phyloP scores from a whole-genome alignment of 768 basidiomycete genomes.

The Boletus edulis region DNA sequence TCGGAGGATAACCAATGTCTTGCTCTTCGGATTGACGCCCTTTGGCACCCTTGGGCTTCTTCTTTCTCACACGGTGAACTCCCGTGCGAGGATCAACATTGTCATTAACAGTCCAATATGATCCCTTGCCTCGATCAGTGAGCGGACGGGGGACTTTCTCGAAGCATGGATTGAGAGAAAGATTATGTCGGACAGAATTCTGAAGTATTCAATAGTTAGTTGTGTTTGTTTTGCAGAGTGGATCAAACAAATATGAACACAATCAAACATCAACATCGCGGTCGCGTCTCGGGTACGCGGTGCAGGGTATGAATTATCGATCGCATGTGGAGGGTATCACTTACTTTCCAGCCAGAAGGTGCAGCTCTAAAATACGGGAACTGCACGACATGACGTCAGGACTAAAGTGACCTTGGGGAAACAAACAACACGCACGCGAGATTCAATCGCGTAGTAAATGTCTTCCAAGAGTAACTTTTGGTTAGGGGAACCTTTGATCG shows the following conservation, averaged over 20 bases:
- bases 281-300: conserved; percentile 37
- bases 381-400: conserved; percentile 37
- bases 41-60: conserved; percentile 65
- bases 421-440: conserved; percentile 54
- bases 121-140: conserved; percentile 88
- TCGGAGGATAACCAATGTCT: conserved; percentile 64
- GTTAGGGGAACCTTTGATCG: conserved; percentile 88
- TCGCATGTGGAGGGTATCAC: conserved; percentile 21
- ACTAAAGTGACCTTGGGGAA: not conserved
- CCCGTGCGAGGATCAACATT: conserved; percentile 87
- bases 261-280: conserved; percentile 68
- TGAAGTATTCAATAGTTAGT: conserved; percentile 32
- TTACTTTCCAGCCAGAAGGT: conserved; percentile 90
- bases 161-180: conserved; percentile 88
- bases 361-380: conserved; percentile 88
- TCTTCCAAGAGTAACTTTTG: conserved; percentile 84
- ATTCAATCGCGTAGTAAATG: conserved; percentile 91
- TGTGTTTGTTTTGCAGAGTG: conserved; percentile 26
- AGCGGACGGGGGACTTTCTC: conserved; percentile 90
- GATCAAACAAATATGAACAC: conserved; percentile 55
- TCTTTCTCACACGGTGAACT: conserved; percentile 85
- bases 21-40: conserved; percentile 52
- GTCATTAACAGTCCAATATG: conserved; percentile 91
- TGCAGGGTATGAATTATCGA: not conserved
- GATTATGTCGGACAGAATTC: conserved; percentile 91